Conservation (phyloP, 108 stramenopile species). For the Nitzschia inconspicua region DNA sequence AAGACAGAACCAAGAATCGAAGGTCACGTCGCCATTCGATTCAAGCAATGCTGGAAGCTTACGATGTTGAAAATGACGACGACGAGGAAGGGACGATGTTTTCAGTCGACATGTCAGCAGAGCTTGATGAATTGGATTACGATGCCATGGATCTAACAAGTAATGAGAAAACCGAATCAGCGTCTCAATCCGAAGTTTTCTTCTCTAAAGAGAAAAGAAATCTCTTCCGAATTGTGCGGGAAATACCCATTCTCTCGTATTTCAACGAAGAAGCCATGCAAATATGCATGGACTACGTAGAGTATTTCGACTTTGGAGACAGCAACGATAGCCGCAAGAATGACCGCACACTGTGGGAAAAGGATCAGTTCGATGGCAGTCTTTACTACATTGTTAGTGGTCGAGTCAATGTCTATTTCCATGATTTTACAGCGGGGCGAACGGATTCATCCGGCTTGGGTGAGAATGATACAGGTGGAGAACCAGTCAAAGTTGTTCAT, state of each 20-base stretch:
- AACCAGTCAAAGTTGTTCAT: slow-evolving; percentile 10
- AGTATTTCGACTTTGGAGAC: slow-evolving; percentile 30
- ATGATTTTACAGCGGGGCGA: background rate
- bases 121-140: slow-evolving; percentile 3
- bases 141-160: slow-evolving; percentile 1
- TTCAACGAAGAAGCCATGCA: slow-evolving; percentile 37
- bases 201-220: slow-evolving; percentile 5
- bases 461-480: background rate
- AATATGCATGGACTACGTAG: slow-evolving; percentile 25
- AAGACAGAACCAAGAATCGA: background rate
- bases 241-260: slow-evolving; percentile 45
- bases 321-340: background rate
- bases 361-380: slow-evolving; percentile 39
- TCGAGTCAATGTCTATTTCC: slow-evolving; percentile 17
- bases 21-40: background rate
- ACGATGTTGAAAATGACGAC: slow-evolving; percentile 10
- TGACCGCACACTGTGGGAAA: slow-evolving; percentile 26
- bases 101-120: background rate
- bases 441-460: slow-evolving; percentile 10
- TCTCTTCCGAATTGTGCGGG: slow-evolving; percentile 25
- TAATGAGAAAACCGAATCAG: background rate
- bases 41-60: slow-evolving; percentile 8
- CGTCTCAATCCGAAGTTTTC: background rate
- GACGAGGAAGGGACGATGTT: slow-evolving; percentile 7
- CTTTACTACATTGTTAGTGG: slow-evolving; percentile 44